These are phyloP conservation scores for Phytophthora cactorum DNA, from an alignment of 352 stramenopile genomes.

Conservation along the genomic window DNA sequence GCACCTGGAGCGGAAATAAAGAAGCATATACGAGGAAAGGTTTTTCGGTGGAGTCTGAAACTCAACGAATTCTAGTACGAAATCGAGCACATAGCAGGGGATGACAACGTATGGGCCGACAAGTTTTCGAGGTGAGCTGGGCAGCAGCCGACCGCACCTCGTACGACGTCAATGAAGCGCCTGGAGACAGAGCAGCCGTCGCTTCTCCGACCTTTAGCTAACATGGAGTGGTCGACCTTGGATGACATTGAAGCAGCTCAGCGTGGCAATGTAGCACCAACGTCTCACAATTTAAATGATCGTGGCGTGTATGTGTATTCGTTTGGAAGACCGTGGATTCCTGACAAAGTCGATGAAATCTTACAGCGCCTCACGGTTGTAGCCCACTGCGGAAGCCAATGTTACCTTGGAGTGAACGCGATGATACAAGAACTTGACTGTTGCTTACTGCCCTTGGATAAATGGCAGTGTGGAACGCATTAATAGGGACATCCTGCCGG, in stretches of 20 bases:
- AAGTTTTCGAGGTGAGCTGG: not conserved
- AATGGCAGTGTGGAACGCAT: slow-evolving; percentile 9
- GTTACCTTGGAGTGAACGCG: not conserved
- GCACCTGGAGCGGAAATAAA: slow-evolving; percentile 5
- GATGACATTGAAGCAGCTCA: not conserved
- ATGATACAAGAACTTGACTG: slow-evolving; percentile 12
- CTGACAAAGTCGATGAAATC: no score
- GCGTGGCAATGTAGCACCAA: slow-evolving; percentile 3
- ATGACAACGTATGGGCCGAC: slow-evolving; percentile 4
- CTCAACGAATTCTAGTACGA: slow-evolving; percentile 4
- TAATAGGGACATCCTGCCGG: not conserved
- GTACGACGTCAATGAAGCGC: slow-evolving; percentile 4
- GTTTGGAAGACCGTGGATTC: not conserved
- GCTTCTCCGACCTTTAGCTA: not conserved
- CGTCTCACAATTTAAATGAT: not conserved
- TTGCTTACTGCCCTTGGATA: slow-evolving; percentile 10
- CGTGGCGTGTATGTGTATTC: not conserved
- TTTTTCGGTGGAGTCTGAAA: not conserved
- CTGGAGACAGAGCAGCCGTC: not conserved
- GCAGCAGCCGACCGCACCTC: no score
- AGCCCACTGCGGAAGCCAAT: slow-evolving; percentile 12
- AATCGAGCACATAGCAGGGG: slow-evolving; percentile 4
- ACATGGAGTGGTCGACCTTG: not conserved
- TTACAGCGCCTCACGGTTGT: slow-evolving; percentile 1
- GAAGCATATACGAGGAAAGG: slow-evolving; percentile 8